phyloP scores from a whole-genome alignment of 495 filamentous ascomycete genomes.

The Evansstolkia leycettana region DNA sequence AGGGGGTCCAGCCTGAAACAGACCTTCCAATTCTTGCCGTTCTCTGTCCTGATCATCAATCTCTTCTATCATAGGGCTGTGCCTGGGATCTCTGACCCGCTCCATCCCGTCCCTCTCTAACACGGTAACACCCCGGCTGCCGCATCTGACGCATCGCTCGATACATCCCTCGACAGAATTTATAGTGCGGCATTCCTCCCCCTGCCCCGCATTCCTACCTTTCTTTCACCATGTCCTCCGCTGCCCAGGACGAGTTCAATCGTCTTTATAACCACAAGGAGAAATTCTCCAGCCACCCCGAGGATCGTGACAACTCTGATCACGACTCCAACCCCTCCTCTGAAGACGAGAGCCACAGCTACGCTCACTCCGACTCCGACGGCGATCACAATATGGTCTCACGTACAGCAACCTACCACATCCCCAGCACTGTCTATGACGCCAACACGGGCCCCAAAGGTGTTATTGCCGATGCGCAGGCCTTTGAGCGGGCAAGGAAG shows the following conservation, averaged over 20 bases:
- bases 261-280: constrained; percentile 48
- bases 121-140: too few relatives aligned
- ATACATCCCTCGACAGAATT: background rate
- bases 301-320: constrained; percentile 35
- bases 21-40: background rate
- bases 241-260: constrained; percentile 82
- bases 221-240: constrained; percentile 45
- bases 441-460: constrained; percentile 94
- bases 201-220: constrained; percentile 1
- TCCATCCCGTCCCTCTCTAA: constrained; percentile 2
- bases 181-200: background rate
- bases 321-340: constrained; percentile 39
- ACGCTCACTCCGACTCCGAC: constrained; percentile 39
- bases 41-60: background rate
- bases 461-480: constrained; percentile 89
- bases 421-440: constrained; percentile 55
- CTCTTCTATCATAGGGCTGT: constrained; percentile 1
- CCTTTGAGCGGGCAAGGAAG: constrained; percentile 74
- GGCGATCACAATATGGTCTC: constrained; percentile 47
- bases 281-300: constrained; percentile 39
- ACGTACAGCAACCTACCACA: constrained; percentile 29
- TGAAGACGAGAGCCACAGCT: constrained; percentile 16
- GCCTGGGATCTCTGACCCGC: constrained; percentile 1
- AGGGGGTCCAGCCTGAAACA: too few relatives aligned
- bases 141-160: background rate